Conservation (phyloP, 1,284 basidiomycete species). For the Ganoderma multipileum region DNA sequence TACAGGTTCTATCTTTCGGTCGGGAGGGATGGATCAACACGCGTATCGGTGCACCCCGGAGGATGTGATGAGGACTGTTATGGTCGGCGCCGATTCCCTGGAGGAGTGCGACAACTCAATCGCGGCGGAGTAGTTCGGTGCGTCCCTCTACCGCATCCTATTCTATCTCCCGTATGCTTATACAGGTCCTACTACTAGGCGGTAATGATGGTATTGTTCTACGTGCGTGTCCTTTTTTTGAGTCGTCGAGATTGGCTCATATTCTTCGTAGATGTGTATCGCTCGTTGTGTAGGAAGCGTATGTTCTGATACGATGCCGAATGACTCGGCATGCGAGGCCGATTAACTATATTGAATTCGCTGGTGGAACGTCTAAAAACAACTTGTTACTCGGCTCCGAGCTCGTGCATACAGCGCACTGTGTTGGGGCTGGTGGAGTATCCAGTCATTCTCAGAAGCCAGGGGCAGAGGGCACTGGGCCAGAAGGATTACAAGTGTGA, state of each 20-base stretch:
- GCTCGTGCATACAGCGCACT: too few species aligned
- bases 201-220: neutral
- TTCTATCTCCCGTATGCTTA: neutral
- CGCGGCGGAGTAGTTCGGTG: neutral
- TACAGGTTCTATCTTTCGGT: conserved; percentile 54
- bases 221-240: neutral
- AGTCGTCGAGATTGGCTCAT: neutral
- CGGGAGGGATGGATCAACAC: conserved; percentile 14
- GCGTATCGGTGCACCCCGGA: neutral
- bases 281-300: neutral
- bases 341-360: too few species aligned
- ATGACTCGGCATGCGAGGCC: conserved; percentile 9
- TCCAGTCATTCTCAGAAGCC: neutral
- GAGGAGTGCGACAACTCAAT: neutral
- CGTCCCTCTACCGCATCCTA: neutral
- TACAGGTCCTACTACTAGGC: neutral
- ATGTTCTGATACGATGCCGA: neutral
- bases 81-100: conserved; percentile 5
- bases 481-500: neutral
- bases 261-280: neutral
- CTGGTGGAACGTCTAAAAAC: too few species aligned
- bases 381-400: too few species aligned
- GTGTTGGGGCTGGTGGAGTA: neutral
- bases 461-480: neutral
- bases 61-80: neutral